phyloP scores from a whole-genome alignment of 345 rosid species.

The Populus pruinosa region DNA sequence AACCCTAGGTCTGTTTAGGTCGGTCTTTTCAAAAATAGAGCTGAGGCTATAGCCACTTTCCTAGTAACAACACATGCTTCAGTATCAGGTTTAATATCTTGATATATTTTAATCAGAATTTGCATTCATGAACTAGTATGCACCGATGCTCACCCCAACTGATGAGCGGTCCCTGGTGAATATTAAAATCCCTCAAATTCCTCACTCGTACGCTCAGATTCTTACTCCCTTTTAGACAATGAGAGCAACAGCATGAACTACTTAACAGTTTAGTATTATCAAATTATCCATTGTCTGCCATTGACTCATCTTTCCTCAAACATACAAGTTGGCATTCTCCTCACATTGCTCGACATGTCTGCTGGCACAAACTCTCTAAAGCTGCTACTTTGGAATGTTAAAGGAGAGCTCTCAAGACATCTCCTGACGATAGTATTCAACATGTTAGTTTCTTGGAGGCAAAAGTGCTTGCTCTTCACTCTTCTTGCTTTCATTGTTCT shows the following conservation, averaged over 20 bases:
- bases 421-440: slow-evolving; percentile 9
- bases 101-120: not conserved
- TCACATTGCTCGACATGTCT: slow-evolving; percentile 60
- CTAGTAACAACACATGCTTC: slow-evolving; percentile 9
- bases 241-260: slow-evolving; percentile 29
- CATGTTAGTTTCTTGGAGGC: slow-evolving; percentile 40
- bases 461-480: slow-evolving; percentile 40
- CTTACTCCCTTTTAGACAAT: slow-evolving; percentile 16
- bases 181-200: slow-evolving; percentile 14
- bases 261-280: slow-evolving; percentile 35
- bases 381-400: slow-evolving; percentile 19
- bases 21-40: slow-evolving; percentile 22
- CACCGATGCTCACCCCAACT: not conserved
- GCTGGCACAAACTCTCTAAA: slow-evolving; percentile 42
- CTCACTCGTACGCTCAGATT: slow-evolving; percentile 9
- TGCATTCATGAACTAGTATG: not conserved
- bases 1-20: slow-evolving; percentile 14
- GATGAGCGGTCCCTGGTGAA: slow-evolving; percentile 26
- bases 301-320: slow-evolving; percentile 56
- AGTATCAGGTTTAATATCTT: not conserved
- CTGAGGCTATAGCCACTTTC: not conserved
- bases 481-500: slow-evolving; percentile 37
- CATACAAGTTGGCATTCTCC: slow-evolving; percentile 68
- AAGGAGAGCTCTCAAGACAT: slow-evolving; percentile 26
- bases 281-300: slow-evolving; percentile 70